These are phyloP conservation scores for Ceratocystis smalleyi DNA, from an alignment of 2,329 filamentous ascomycete species.

Conservation along the genomic window DNA sequence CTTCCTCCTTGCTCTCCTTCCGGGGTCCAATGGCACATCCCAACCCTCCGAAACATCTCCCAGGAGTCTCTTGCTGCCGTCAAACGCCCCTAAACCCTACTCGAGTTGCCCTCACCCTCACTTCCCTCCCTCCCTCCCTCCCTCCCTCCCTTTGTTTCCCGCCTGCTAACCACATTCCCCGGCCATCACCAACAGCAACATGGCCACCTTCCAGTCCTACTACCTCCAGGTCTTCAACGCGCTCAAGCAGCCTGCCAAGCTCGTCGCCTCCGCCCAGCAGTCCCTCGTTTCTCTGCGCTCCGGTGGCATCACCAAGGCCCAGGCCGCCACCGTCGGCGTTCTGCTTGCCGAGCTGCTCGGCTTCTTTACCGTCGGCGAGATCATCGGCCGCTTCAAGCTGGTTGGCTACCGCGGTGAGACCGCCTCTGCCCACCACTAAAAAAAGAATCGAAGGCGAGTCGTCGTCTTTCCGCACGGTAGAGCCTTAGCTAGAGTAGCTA, in stretches of 20 bases:
- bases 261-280: constrained; percentile 40
- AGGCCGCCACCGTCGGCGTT: constrained; percentile 60
- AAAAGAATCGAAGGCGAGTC: background rate
- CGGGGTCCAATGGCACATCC: background rate
- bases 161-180: background rate
- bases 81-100: background rate
- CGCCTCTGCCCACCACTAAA: constrained; percentile 44
- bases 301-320: constrained; percentile 54
- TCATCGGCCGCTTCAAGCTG: constrained; percentile 88
- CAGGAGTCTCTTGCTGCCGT: background rate
- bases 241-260: constrained; percentile 49
- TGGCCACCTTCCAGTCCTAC: constrained; percentile 74
- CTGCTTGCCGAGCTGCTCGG: constrained; percentile 74
- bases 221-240: constrained; percentile 60
- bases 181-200: constrained; percentile 36
- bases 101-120: background rate
- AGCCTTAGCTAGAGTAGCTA: background rate
- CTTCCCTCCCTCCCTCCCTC: constrained; percentile 16
- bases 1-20: background rate
- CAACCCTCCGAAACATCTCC: background rate
- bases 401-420: constrained; percentile 72
- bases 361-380: constrained; percentile 97
- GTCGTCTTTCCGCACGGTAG: background rate
- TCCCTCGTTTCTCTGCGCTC: constrained; percentile 43
- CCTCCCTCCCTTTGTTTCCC: constrained; percentile 13